Conservation (phyloP, 768 basidiomycete genomes). For the Boletus reticuloceps region DNA sequence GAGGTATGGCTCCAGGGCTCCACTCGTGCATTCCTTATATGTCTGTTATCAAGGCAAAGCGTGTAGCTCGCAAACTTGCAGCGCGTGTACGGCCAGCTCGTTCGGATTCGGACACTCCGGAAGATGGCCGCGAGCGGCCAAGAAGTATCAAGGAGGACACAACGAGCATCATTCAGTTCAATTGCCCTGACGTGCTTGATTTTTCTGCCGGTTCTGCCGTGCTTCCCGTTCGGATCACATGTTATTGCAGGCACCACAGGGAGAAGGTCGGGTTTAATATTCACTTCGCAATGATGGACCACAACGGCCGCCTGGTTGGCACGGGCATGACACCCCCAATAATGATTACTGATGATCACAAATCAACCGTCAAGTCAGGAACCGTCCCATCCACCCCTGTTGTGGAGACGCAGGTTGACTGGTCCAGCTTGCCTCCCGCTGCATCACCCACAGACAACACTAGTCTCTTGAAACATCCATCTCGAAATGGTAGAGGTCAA, state of each 20-base stretch:
- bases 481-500: slow-evolving; percentile 43
- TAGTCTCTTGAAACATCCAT: slow-evolving; percentile 46
- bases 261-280: slow-evolving; percentile 96
- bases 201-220: slow-evolving; percentile 84
- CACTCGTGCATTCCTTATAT: slow-evolving; percentile 6
- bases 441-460: slow-evolving; percentile 30
- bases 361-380: slow-evolving; percentile 53
- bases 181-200: slow-evolving; percentile 86
- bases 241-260: slow-evolving; percentile 97
- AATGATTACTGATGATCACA: slow-evolving; percentile 99
- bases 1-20: slow-evolving; percentile 51
- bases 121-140: slow-evolving; percentile 50
- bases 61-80: slow-evolving; percentile 85
- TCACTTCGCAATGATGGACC: slow-evolving; percentile 81
- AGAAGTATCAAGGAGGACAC: slow-evolving; percentile 56
- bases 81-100: slow-evolving; percentile 77
- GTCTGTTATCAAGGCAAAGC: slow-evolving; percentile 63
- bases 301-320: slow-evolving; percentile 76
- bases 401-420: slow-evolving; percentile 44
- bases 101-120: slow-evolving; percentile 69
- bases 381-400: slow-evolving; percentile 32
- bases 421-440: slow-evolving; percentile 39
- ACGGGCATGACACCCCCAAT: slow-evolving; percentile 83
- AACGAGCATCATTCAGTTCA: slow-evolving; percentile 91
- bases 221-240: slow-evolving; percentile 93